A percentile compares a stretch with the other conserved stretches of the same genome.
Conservation (phyloP, 164 flowering plant genomes). For the Vitis amurensis region DNA sequence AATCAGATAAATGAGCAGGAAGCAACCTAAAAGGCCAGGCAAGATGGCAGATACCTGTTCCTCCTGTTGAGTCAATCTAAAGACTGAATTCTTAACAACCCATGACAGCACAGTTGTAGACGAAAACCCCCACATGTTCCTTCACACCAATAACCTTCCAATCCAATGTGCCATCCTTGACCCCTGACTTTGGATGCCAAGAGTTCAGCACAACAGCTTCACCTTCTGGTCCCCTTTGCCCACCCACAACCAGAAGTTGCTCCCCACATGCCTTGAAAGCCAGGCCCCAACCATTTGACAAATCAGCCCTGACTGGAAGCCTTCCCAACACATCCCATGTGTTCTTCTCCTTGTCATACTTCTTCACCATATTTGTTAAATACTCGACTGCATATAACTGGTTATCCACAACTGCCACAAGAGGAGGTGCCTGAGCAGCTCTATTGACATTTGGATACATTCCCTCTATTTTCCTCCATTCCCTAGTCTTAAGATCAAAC, state of each 20-base stretch:
- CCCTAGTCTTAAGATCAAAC: conserved; percentile 44
- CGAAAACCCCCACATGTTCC: conserved; percentile 60
- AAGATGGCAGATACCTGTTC: conserved; percentile 14
- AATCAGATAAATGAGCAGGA: conserved; percentile 20
- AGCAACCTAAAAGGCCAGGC: conserved; percentile 15
- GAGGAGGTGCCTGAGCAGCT: conserved; percentile 76
- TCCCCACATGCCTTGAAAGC: conserved; percentile 71
- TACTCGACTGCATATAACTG: conserved; percentile 62
- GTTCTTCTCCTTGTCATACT: conserved; percentile 55
- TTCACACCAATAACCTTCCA: conserved; percentile 60
- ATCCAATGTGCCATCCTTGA: conserved; percentile 37
- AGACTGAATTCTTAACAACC: conserved; percentile 49
- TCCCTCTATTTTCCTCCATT: conserved; percentile 61
- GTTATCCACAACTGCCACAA: conserved; percentile 70
- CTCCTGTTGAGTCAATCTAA: conserved; percentile 15
- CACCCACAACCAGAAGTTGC: conserved; percentile 61
- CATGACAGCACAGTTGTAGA: conserved; percentile 76
- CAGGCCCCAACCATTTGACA: conserved; percentile 73
- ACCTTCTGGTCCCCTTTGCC: conserved; percentile 63
- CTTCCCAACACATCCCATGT: conserved; percentile 59
- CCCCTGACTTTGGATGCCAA: conserved; percentile 57
- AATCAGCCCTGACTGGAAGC: conserved; percentile 62
- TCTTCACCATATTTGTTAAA: conserved; percentile 54
- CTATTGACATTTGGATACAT: conserved; percentile 56
- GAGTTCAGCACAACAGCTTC: conserved; percentile 55